Evolutionary conservation across 768 basidiomycete species (phyloP), one percentile per base, ranked within the genome.

Genomic region (Multifurca ochricompacta): DNA sequence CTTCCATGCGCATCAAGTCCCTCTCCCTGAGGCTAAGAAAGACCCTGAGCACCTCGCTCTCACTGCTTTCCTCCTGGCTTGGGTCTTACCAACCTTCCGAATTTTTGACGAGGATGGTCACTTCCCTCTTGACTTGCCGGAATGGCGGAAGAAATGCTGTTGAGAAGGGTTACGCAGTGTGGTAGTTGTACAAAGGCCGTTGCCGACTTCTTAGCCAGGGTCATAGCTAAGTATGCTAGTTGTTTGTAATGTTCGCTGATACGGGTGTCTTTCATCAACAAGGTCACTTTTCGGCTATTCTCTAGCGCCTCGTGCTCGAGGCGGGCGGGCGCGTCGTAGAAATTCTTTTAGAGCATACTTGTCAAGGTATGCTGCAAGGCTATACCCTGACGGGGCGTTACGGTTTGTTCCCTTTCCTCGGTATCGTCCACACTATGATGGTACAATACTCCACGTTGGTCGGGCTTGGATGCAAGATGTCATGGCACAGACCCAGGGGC

Each of bases 311-410:
- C 80, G 85, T 59, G 81, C 72, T 9, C 73, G 83, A 58, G 88
- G 87, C 36, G 92, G n/a, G n/a, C n/a, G n/a, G 91, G 1, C 82
- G 91, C 8, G 80, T 94, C 41, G 75, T 92, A 55, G 92, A 95
- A 69, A 92, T 93, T 52, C 80, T 94, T 16, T 89, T 85, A 6
- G 89, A 91, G 64, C 90, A 92, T 64, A 90, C 87, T 9, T 87
- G 87, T 61, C 87, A 92, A 65, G 90, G 86, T 21, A 91, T 91
- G 84, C 73, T 94, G 11, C 89, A 96, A 68, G 91, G 92, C 2
- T 94, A 94, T 69, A 91, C 90, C 6, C 78, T 96, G 42, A 94
- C 92, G 0, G 92, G 92, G 8, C 75, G 85, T 36, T 86, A 84
- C 0, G 91, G 81, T 11, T 73, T 94, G 31, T 91, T 95, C 79